Conservation (phyloP, 805 yeast genomes). For the Cyberlindnera americana region DNA sequence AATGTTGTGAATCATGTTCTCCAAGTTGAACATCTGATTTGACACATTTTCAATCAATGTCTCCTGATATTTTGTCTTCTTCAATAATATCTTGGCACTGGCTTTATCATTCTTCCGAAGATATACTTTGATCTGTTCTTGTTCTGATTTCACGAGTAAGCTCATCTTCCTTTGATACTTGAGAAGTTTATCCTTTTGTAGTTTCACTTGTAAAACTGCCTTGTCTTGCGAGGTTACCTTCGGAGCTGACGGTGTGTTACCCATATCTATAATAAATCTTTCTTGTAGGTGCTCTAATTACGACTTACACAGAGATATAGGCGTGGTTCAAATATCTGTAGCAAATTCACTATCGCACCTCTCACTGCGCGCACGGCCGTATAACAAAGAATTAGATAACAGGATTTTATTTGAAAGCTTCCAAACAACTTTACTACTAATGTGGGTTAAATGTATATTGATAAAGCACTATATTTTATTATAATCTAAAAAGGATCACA, state of each 20-base stretch:
- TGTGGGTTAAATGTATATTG: too few relatives aligned
- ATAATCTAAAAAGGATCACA: too few relatives aligned
- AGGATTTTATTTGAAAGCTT: too few relatives aligned
- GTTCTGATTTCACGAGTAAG: conserved; percentile 58
- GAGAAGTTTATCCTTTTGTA: conserved; percentile 80
- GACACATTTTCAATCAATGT: conserved; percentile 65
- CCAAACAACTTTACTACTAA: too few relatives aligned
- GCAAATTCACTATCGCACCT: too few relatives aligned
- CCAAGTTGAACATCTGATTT: conserved; percentile 75
- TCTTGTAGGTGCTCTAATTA: too few relatives aligned
- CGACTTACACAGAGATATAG: too few relatives aligned
- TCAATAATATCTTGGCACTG: conserved; percentile 66
- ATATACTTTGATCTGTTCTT: conserved; percentile 30
- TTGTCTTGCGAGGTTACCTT: conserved; percentile 79
- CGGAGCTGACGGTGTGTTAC: conserved; percentile 23
- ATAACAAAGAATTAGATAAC: too few relatives aligned
- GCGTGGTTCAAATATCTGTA: too few relatives aligned
- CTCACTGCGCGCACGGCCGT: too few relatives aligned
- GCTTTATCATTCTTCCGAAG: conserved; percentile 30
- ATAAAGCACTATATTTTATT: too few relatives aligned
- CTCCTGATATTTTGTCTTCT: conserved; percentile 80
- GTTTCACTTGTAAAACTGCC: conserved; percentile 81
- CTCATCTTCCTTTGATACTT: conserved; percentile 59
- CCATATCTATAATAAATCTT: conserved; percentile 19
- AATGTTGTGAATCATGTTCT: conserved; percentile 70